These are phyloP conservation scores for Pleurotus platypus DNA, from an alignment of 768 basidiomycete genomes.

Conservation along the genomic window DNA sequence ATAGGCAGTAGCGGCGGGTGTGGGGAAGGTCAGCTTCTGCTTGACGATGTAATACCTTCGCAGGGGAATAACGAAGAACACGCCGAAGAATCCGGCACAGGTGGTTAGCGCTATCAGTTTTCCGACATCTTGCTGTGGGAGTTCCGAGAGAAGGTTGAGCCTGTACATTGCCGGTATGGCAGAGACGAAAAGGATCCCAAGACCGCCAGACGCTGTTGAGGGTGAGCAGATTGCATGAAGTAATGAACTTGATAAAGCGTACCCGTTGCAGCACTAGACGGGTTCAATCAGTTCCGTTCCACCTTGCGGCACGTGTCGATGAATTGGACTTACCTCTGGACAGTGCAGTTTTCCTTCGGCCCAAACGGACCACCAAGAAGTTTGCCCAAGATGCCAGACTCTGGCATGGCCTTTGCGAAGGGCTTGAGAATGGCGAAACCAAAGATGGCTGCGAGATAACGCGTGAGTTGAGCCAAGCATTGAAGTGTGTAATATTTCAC, in stretches of 20 bases:
- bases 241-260: conserved; percentile 11
- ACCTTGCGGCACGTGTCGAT: no score
- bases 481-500: conserved; percentile 18
- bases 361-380: conserved; percentile 55
- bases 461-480: no score
- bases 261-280: conserved; percentile 47
- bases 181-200: conserved; percentile 57
- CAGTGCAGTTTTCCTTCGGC: conserved; percentile 66
- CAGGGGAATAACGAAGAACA: conserved; percentile 65
- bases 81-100: conserved; percentile 55
- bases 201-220: conserved; percentile 44
- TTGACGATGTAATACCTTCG: conserved; percentile 60
- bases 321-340: conserved; percentile 37
- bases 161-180: conserved; percentile 62
- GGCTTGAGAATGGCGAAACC: conserved; percentile 61
- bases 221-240: not conserved
- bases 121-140: conserved; percentile 50
- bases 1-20: conserved; percentile 56
- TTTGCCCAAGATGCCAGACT: conserved; percentile 38
- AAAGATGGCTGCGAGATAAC: conserved; percentile 39
- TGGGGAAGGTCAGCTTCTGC: conserved; percentile 62
- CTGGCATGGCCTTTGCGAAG: conserved; percentile 44
- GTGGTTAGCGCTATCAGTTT: conserved; percentile 52
- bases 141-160: conserved; percentile 40
- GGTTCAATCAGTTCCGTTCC: not conserved